A percentile compares a stretch with the other conserved stretches of the same genome.
phyloP scores from a whole-genome alignment of 192 early-diverging fungal genomes.

The Spizellomyces sp. region DNA sequence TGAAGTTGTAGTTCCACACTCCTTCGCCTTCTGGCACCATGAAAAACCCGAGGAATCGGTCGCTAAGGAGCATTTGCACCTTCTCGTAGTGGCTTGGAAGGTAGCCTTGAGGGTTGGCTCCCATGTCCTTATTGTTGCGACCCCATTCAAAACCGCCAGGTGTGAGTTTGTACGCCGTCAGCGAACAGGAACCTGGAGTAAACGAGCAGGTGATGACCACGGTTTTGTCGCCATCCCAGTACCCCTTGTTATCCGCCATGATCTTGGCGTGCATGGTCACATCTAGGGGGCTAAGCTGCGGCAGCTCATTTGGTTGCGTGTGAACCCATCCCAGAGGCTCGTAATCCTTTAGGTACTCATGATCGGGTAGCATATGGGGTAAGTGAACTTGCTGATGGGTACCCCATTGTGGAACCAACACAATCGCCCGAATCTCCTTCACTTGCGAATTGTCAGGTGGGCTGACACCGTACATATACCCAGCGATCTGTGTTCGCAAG shows the following conservation, averaged over 20 bases:
- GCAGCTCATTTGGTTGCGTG: constrained; percentile 92
- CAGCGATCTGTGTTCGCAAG: constrained; percentile 93
- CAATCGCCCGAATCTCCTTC: constrained; percentile 92
- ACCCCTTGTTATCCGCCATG: constrained; percentile 75
- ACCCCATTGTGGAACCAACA: constrained; percentile 98
- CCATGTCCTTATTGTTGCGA: constrained; percentile 83
- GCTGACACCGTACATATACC: constrained; percentile 91
- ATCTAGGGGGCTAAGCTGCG: constrained; percentile 88
- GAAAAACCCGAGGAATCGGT: constrained; percentile 97
- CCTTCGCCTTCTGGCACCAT: constrained; percentile 94
- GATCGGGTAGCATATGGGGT: constrained; percentile 83
- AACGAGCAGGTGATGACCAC: constrained; percentile 94
- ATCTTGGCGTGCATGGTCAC: constrained; percentile 88
- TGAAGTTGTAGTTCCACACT: constrained; percentile 99
- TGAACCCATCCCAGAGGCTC: constrained; percentile 99
- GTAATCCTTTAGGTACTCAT: constrained; percentile 88
- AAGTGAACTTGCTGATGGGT: constrained; percentile 91
- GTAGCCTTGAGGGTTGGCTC: constrained; percentile 83
- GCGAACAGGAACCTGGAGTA: constrained; percentile 95
- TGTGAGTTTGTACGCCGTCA: constrained; percentile 94
- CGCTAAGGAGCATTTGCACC: constrained; percentile 95
- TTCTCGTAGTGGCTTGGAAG: constrained; percentile 88
- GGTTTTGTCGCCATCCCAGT: constrained; percentile 95
- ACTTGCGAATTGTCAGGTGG: constrained; percentile 89
- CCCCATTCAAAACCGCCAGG: constrained; percentile 99